Conservation (phyloP, 2,329 filamentous ascomycete genomes). For the Aspergillus transmontanensis region DNA sequence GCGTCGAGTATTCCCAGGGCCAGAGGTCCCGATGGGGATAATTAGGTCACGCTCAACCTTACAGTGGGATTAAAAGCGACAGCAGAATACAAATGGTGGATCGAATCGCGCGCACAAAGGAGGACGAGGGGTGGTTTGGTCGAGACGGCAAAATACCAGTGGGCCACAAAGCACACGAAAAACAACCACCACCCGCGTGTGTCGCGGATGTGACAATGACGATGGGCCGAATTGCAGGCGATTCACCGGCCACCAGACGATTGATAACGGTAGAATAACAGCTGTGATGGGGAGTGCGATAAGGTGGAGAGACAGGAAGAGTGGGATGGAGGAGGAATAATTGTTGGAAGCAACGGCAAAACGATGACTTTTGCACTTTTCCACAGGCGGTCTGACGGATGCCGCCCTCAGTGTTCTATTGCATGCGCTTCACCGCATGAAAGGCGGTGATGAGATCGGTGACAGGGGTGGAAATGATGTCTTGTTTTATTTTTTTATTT, state of each 20-base stretch:
- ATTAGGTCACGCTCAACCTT: neutral
- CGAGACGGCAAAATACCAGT: constrained; percentile 9
- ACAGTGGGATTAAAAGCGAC: neutral
- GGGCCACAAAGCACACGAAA: constrained; percentile 4
- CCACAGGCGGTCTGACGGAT: constrained; percentile 38
- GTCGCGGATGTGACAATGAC: neutral
- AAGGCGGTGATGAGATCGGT: constrained; percentile 42
- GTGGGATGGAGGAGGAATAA: constrained; percentile 25
- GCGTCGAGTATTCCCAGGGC: constrained; percentile 2
- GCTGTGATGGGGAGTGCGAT: constrained; percentile 7
- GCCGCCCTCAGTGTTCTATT: constrained; percentile 19
- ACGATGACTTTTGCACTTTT: constrained; percentile 28
- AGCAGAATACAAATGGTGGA: neutral
- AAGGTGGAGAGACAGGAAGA: constrained; percentile 13
- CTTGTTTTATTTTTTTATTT: neutral
- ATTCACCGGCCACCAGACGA: neutral
- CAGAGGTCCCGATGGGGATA: neutral
- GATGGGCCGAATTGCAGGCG: neutral
- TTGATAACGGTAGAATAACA: neutral
- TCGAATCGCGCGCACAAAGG: constrained; percentile 6
- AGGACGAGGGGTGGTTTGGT: constrained; percentile 8
- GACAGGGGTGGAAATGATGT: constrained; percentile 10
- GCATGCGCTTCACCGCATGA: constrained; percentile 40
- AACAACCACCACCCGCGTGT: neutral
- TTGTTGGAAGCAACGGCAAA: constrained; percentile 35